A percentile compares a stretch with the other conserved stretches of the same genome.
Evolutionary conservation across 2,329 filamentous ascomycete species (phyloP).

Genomic region (Cladosporium halotolerans): DNA sequence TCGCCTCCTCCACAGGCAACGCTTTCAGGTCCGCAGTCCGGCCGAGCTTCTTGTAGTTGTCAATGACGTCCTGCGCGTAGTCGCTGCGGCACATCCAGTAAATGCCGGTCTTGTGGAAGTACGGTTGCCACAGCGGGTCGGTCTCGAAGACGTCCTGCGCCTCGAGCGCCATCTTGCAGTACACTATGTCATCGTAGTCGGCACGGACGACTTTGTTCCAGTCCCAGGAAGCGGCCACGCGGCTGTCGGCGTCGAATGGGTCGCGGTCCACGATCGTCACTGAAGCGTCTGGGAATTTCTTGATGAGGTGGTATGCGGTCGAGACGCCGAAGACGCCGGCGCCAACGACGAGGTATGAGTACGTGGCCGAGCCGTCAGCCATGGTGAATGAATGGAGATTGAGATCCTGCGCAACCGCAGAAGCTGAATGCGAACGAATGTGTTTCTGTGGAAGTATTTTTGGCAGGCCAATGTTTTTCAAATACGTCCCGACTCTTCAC

Average conservation of each 20-base stretch:
- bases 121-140: slow-evolving; percentile 50
- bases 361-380: slow-evolving; percentile 3
- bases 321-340: slow-evolving; percentile 49
- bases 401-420: not conserved
- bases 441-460: not conserved
- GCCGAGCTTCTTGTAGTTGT: slow-evolving; percentile 46
- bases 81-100: slow-evolving; percentile 43
- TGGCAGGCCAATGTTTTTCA: not conserved
- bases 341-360: slow-evolving; percentile 30
- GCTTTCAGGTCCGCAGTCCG: slow-evolving; percentile 41
- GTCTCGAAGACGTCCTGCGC: slow-evolving; percentile 56
- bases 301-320: slow-evolving; percentile 46
- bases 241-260: slow-evolving; percentile 27
- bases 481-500: not conserved
- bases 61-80: slow-evolving; percentile 44
- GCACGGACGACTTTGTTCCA: slow-evolving; percentile 68
- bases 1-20: slow-evolving; percentile 48
- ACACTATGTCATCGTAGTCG: slow-evolving; percentile 60
- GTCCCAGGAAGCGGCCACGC: slow-evolving; percentile 60
- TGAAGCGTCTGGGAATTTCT: slow-evolving; percentile 35
- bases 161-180: slow-evolving; percentile 60
- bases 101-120: slow-evolving; percentile 48
- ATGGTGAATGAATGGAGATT: not conserved
- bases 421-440: not conserved
- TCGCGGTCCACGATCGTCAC: slow-evolving; percentile 37